Evolutionary conservation across 352 stramenopile species (phyloP), one percentile per base, ranked within the genome.

Genomic region (Globisporangium spinosum): DNA sequence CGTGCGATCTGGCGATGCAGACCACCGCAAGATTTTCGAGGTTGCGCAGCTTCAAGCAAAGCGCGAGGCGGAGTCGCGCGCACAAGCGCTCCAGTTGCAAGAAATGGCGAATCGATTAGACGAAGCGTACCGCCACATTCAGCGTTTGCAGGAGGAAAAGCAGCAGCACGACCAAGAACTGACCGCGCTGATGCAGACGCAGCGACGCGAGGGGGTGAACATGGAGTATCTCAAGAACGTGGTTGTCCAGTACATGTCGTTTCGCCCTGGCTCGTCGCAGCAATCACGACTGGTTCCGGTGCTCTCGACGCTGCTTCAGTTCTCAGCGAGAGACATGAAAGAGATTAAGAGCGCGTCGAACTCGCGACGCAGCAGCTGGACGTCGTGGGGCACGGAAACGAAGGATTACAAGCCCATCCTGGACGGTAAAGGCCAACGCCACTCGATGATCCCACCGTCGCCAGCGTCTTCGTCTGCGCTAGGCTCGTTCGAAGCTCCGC

Each of bases 151-250:
- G 25, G 64, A 82, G 2, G 83, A 91, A 38, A 91, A 92, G 51
- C 62, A 70, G 20, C 70, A 70, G 6, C 82, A 93, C 68, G 78
- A 89, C 29, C 71, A 91, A 29, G 85, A 95, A 61, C 73, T 96
- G 20, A 85, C 77, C 6, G 81, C 76, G 34, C 77, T 95, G 66
- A 83, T 93, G 72, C 86, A 93, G 65, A 91, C 81, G 17, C 86
- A 95, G 62, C 83, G 87, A 6, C 85, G 89, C 43, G 88, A 94
- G 23, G 88, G 88, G 34, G 87, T 97, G 34, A 95, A 97, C 70
- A 91, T 97, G 87, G 88, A 96, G 63, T 97, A 97, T 70, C 73
- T 97, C 35, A 97, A 97, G 70, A 97, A 97, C 62, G 87, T 97
- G 20, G 87, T 97, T 25, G 85, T 97, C 25, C 89, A 95, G 79